Base-by-base conservation (phyloP, 768 basidiomycete genomes). In the Solioccasus polychromus region DNA sequence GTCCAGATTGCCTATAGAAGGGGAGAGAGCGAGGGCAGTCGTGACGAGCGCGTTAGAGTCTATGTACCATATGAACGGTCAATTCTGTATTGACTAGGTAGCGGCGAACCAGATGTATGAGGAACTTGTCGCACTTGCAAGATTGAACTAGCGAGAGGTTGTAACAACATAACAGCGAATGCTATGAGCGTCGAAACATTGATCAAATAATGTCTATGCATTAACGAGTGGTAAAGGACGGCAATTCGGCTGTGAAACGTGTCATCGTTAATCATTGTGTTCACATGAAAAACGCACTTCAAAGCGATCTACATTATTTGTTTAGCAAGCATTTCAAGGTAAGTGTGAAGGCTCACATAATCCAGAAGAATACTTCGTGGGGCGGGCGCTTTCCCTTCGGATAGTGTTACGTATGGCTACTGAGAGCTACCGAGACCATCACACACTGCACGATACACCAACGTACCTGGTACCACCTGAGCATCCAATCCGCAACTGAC, bases 341-440 rank as follows among this genome's bases (percentile, higher is more conserved):
- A 20, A 48, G 14, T 14, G 48, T 12, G 18, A 29, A 22, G 39
- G 50, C 79, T 39, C 52, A 83, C 82, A 61, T 87, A 87, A 60
- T 87, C 79, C 20, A 84, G 58, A 15, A 88, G 66, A n/a, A 88
- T 60, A 42, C 78, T 78, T 50, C 80, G 76, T 44, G 80, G 70
- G 1, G 83, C 82, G 2, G 67, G 60, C 1, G 75, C 76, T 48
- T 67, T 66, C 2, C 82, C 83, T 52, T 70, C 67, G 15, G 76
- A 71, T 22, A 88, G 63, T 6, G 72, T 63, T 5, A 88, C 67
- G 49, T 83, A 87, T 3, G 85, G 83, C 84, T 87, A 47, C 25
- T 34, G 35, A 34, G 28, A 39, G 32, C 14, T 51, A 25, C n/a
- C 26, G 52, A 46, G 39, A 53, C 20, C 24, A 11, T 31, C 29